A percentile compares a stretch with the other conserved stretches of the same genome.
Evolutionary conservation across 805 yeast species (phyloP).

Genomic region (Metschnikowia koreensis): DNA sequence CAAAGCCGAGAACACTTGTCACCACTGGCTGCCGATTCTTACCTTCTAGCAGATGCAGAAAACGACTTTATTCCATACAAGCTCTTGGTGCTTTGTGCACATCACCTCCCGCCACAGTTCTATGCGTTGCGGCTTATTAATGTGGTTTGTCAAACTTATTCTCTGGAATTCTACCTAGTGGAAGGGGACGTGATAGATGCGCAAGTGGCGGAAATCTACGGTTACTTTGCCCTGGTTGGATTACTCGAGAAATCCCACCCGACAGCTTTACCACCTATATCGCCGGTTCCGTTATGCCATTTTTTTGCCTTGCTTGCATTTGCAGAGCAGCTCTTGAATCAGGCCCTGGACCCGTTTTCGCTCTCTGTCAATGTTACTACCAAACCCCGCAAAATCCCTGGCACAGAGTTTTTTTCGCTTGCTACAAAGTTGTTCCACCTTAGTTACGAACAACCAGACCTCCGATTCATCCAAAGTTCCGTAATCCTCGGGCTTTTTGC

Average conservation of each 20-base stretch:
- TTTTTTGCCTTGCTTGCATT: constrained; percentile 36
- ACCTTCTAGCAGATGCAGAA: constrained; percentile 27
- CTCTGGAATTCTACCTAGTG: constrained; percentile 35
- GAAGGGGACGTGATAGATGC: constrained; percentile 23
- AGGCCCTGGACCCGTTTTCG: constrained; percentile 11
- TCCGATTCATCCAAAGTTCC: constrained; percentile 36
- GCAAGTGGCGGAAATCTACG: constrained; percentile 18
- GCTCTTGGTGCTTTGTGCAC: constrained; percentile 20
- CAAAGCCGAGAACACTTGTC: constrained; percentile 7
- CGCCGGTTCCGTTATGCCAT: constrained; percentile 26
- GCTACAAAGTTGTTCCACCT: constrained; percentile 34
- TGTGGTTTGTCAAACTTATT: constrained; percentile 29
- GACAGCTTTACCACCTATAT: constrained; percentile 6
- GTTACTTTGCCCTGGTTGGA: constrained; percentile 4
- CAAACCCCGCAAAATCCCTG: constrained; percentile 25
- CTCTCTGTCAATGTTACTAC: constrained; percentile 6
- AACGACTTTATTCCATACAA: constrained; percentile 26
- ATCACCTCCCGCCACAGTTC: constrained; percentile 26
- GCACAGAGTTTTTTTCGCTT: constrained; percentile 31
- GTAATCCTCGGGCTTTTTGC: constrained; percentile 35
- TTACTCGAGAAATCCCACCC: constrained; percentile 2
- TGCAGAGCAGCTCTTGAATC: constrained; percentile 34
- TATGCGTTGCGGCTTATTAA: constrained; percentile 24
- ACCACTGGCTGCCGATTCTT: constrained; percentile 21
- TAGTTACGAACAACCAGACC: constrained; percentile 29